These are phyloP conservation scores for Pseudogymnoascus sp. DNA, from an alignment of 2,329 filamentous ascomycete species.

Conservation along the genomic window DNA sequence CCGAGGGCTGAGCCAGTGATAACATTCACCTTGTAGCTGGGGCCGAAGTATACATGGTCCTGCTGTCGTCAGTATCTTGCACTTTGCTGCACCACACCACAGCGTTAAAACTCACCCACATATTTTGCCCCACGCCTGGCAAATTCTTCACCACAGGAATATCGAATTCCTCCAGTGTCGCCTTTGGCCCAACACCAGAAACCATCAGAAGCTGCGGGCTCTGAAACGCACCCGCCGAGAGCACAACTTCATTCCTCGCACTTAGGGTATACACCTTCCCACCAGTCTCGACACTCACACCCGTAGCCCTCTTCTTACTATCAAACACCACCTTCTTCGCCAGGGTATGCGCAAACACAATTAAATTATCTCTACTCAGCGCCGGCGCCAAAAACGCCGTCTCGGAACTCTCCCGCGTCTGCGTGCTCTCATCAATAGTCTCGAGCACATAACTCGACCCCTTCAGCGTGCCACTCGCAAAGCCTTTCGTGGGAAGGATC, in stretches of 20 bases:
- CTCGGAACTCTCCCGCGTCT: conserved; percentile 14
- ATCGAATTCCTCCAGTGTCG: neutral
- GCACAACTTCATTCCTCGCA: conserved; percentile 1
- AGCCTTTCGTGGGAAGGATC: conserved; percentile 12
- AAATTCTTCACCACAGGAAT: conserved; percentile 40
- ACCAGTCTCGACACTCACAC: conserved; percentile 14
- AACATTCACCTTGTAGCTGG: neutral
- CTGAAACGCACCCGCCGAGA: neutral
- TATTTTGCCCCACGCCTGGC: conserved; percentile 54
- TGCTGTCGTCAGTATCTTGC: neutral
- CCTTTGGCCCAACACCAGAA: neutral
- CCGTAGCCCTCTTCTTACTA: conserved; percentile 10
- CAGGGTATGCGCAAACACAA: conserved; percentile 14
- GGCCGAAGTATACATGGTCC: conserved; percentile 1
- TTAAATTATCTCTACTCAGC: conserved; percentile 8
- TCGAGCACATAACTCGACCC: conserved; percentile 9
- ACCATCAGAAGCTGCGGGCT: conserved; percentile 1
- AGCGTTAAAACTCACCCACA: conserved; percentile 49
- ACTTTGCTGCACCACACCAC: neutral
- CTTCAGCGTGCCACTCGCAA: conserved; percentile 16
- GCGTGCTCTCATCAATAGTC: conserved; percentile 13
- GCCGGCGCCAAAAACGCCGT: conserved; percentile 12
- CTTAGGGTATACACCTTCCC: conserved; percentile 8
- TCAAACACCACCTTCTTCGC: conserved; percentile 17
- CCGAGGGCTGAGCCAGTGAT: neutral